Conservation (phyloP, 768 basidiomycete species). For the Gloeopeniophorella convolvens region DNA sequence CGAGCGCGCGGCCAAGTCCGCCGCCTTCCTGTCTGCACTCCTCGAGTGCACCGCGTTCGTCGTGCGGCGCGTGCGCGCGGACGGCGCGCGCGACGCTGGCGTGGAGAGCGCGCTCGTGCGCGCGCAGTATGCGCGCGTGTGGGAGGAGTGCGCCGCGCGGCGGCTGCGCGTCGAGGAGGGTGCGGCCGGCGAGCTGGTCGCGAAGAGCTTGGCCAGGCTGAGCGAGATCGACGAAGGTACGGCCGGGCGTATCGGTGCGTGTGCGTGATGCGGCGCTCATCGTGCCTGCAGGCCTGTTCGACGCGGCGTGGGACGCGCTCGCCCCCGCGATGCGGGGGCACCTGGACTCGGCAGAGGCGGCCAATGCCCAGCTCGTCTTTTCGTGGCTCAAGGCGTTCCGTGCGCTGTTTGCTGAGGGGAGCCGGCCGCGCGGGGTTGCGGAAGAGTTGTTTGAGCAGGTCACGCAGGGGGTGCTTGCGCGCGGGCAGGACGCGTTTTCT, state of each 20-base stretch:
- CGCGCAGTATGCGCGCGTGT: slow-evolving; percentile 41
- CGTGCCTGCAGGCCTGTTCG: slow-evolving; percentile 37
- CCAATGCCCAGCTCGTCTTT: slow-evolving; percentile 34
- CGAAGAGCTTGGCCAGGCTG: slow-evolving; percentile 33
- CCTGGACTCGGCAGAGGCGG: background rate
- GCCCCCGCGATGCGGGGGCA: slow-evolving; percentile 25
- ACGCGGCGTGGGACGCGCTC: slow-evolving; percentile 43
- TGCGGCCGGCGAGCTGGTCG: slow-evolving; percentile 39
- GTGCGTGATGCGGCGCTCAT: background rate
- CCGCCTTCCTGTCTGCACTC: slow-evolving; percentile 62
- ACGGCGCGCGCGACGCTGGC: slow-evolving; percentile 3
- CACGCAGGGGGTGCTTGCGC: slow-evolving; percentile 30
- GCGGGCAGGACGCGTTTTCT: slow-evolving; percentile 26
- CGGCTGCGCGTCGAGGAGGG: slow-evolving; percentile 42
- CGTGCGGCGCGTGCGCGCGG: slow-evolving; percentile 34
- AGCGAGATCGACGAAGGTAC: slow-evolving; percentile 26
- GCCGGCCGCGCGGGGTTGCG: slow-evolving; percentile 24
- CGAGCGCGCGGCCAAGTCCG: slow-evolving; percentile 43
- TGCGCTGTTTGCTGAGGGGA: slow-evolving; percentile 33
- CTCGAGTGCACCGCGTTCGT: slow-evolving; percentile 67
- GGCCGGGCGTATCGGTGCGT: background rate
- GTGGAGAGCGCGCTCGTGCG: slow-evolving; percentile 31
- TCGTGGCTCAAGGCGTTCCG: slow-evolving; percentile 41
- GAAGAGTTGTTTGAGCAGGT: slow-evolving; percentile 30
- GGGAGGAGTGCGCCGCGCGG: slow-evolving; percentile 40